A percentile compares a stretch with the other conserved stretches of the same genome.
phyloP scores from a whole-genome alignment of 306 rosid genomes.

The Ceratonia siliqua region DNA sequence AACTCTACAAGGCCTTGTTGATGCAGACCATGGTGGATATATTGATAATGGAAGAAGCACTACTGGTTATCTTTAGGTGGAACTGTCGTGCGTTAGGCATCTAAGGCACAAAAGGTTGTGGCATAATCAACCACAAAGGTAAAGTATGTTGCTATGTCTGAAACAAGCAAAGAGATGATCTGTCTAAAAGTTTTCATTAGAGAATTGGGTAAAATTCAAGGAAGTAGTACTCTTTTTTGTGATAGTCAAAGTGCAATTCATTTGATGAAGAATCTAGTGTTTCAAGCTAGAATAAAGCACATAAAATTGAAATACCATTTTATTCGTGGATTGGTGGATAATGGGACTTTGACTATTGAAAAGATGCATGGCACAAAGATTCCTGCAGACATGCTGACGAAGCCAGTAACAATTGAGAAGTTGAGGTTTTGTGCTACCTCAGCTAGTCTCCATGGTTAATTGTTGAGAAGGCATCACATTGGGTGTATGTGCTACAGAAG shows the following conservation, averaged over 20 bases:
- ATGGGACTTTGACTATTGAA: too few species aligned
- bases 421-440: not conserved
- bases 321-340: too few species aligned
- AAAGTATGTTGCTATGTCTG: too few species aligned
- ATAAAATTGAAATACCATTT: too few species aligned
- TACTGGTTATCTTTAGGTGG: not conserved
- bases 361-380: not conserved
- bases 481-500: too few species aligned
- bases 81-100: not conserved
- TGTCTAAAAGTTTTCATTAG: not conserved
- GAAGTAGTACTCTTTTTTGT: too few species aligned
- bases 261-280: too few species aligned
- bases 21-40: too few species aligned
- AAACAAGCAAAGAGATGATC: not conserved
- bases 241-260: too few species aligned
- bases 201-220: not conserved
- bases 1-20: too few species aligned
- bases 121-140: not conserved
- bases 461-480: not conserved
- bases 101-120: not conserved
- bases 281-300: not conserved
- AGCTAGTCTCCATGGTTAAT: not conserved
- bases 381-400: not conserved
- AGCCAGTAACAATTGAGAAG: too few species aligned
- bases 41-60: not conserved